A percentile compares a stretch with the other conserved stretches of the same genome.
Conservation (phyloP, 2,329 filamentous ascomycete genomes). For the Paecilomyces sp. region DNA sequence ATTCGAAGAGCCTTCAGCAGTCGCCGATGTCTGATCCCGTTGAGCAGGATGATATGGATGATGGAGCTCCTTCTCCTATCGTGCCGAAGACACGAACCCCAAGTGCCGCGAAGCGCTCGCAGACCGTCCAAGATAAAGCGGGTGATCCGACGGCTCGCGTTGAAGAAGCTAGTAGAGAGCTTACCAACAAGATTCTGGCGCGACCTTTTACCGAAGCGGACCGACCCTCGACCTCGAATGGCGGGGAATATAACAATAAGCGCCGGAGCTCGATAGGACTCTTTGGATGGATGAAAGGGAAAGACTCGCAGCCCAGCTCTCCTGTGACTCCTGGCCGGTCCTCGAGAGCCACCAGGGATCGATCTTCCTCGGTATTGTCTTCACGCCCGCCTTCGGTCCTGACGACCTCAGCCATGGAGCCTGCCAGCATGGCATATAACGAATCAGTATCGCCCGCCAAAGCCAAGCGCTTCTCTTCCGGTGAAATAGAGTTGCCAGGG, state of each 20-base stretch:
- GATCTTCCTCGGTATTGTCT: not conserved
- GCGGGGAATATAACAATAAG: constrained; percentile 21
- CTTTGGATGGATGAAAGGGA: constrained; percentile 34
- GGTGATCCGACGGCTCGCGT: constrained; percentile 9
- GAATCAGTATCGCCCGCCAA: not conserved
- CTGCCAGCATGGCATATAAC: not conserved
- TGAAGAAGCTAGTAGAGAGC: not conserved
- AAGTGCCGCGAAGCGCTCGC: constrained; percentile 5
- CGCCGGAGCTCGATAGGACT: constrained; percentile 30
- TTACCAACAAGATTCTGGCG: not conserved
- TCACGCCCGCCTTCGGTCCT: constrained; percentile 1
- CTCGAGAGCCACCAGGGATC: not conserved
- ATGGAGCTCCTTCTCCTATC: constrained; percentile 27
- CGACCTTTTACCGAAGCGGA: not conserved
- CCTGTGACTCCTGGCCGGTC: not conserved
- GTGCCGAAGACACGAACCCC: constrained; percentile 22
- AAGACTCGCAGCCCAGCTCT: constrained; percentile 12
- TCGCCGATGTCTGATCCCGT: constrained; percentile 17
- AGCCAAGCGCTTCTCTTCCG: constrained; percentile 5
- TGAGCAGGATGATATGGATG: constrained; percentile 9
- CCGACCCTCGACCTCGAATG: constrained; percentile 15
- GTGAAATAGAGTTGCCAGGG: constrained; percentile 12
- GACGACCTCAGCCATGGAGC: constrained; percentile 6
- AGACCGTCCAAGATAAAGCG: constrained; percentile 8
- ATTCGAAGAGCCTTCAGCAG: constrained; percentile 16